Conservation (phyloP, 441 rosid genomes). For the Isatis lusitanica region DNA sequence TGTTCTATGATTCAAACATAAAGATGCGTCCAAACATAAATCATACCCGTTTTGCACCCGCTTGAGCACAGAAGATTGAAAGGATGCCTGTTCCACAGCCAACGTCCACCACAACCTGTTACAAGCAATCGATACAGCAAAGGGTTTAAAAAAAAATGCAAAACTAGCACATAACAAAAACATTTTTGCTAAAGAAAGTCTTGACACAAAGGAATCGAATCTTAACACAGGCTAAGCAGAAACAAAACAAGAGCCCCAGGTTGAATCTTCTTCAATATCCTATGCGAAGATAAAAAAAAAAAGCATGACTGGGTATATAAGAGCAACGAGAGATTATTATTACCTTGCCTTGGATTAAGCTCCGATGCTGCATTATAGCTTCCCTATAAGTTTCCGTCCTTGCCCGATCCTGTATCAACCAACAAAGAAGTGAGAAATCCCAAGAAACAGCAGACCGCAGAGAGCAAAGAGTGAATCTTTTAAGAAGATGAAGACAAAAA, state of each 20-base stretch:
- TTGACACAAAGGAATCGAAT: slow-evolving; percentile 10
- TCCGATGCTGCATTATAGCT: slow-evolving; percentile 85
- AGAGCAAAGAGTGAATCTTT: neutral
- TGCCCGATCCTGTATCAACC: slow-evolving; percentile 66
- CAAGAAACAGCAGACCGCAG: neutral
- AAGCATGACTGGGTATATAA: neutral
- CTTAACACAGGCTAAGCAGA: slow-evolving; percentile 1
- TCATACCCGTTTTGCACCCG: slow-evolving; percentile 92
- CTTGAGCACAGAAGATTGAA: slow-evolving; percentile 96
- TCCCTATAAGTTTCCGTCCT: slow-evolving; percentile 81
- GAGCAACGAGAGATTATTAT: slow-evolving; percentile 37
- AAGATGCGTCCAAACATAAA: neutral
- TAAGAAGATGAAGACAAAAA: neutral
- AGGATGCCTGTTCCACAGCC: slow-evolving; percentile 99
- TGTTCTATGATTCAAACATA: neutral
- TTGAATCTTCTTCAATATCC: neutral
- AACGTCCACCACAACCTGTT: slow-evolving; percentile 95
- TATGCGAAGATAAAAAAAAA: slow-evolving; percentile 2
- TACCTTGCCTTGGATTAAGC: slow-evolving; percentile 89
- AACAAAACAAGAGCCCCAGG: neutral
- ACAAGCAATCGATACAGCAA: slow-evolving; percentile 25
- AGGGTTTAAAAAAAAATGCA: neutral
- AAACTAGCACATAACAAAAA: slow-evolving; percentile 1
- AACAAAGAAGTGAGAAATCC: slow-evolving; percentile 24
- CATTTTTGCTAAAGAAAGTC: neutral